These are phyloP conservation scores for Erythrobasidium hasegawianum DNA, from an alignment of 1,284 basidiomycete genomes.

Conservation along the genomic window DNA sequence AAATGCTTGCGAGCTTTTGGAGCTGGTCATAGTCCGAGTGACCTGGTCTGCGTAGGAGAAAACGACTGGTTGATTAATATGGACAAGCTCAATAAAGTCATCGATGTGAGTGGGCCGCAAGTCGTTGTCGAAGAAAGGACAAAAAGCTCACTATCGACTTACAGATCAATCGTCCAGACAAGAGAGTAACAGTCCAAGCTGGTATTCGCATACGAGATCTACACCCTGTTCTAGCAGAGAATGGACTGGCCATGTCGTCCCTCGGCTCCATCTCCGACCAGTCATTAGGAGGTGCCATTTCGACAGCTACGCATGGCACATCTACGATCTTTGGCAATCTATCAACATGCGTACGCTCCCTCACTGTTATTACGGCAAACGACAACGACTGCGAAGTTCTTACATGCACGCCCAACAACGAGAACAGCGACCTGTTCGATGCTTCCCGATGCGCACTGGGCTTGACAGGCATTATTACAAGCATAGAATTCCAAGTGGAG, in stretches of 20 bases:
- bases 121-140: neutral
- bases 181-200: slow-evolving; percentile 66
- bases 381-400: slow-evolving; percentile 4
- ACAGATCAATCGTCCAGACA: slow-evolving; percentile 68
- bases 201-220: slow-evolving; percentile 68
- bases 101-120: slow-evolving; percentile 62
- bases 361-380: slow-evolving; percentile 70
- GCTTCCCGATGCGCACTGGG: slow-evolving; percentile 92
- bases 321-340: slow-evolving; percentile 77
- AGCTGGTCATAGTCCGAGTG: slow-evolving; percentile 87
- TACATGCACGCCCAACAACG: slow-evolving; percentile 59
- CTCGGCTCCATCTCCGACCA: slow-evolving; percentile 96
- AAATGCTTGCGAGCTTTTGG: slow-evolving; percentile 76
- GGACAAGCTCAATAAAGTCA: slow-evolving; percentile 62
- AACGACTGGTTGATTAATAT: slow-evolving; percentile 68
- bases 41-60: slow-evolving; percentile 78
- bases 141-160: neutral
- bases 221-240: slow-evolving; percentile 57
- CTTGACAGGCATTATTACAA: slow-evolving; percentile 82
- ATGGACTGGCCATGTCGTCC: slow-evolving; percentile 80
- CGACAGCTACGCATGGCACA: slow-evolving; percentile 92
- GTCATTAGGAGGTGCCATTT: slow-evolving; percentile 87
- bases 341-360: slow-evolving; percentile 71
- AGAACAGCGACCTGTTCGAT: slow-evolving; percentile 73
- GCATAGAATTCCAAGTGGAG: slow-evolving; percentile 73